Evolutionary conservation across 2,329 filamentous ascomycete genomes (phyloP), one percentile per base, ranked within the genome.

Genomic region (Microdochium bolleyi): DNA sequence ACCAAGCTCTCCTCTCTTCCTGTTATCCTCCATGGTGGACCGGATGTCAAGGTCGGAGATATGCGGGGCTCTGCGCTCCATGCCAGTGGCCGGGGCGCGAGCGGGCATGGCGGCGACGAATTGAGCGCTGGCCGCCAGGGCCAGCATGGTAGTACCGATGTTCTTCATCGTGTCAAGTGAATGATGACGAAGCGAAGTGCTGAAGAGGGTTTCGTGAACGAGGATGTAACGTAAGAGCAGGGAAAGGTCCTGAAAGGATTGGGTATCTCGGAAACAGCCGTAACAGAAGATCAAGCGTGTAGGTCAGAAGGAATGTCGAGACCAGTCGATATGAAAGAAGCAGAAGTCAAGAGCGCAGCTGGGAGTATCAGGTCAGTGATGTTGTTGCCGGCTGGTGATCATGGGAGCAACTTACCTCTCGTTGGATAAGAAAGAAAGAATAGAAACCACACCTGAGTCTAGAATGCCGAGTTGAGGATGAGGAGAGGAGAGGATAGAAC

Each of bases 131-230:
- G 70, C 54, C 55, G 69, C 68, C 58, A 72, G 54, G 58, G 64
- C 60, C 56, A 70, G 58, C 50, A 72, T 54, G 57, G 70, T 63
- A 55, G 67, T 61, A 57, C 63, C 64, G 57, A 70, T 62, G 60
- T 67, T 68, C 65, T 71, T 73, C 70, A 72, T 73, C 54, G 58
- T 70, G 41, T 11, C 34, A 19, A 58, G 56, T 52, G 55, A 53
- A 51, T 54, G 55, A 56, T 57, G 56, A 53, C 51, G 54, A 54
- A 57, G 7, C 4, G 14, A 38, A 14, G 34, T 19, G 14, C n/a
- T 38, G 34, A 38, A 5, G 7, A 8, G 34, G n/a, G n/a, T n/a
- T n/a, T n/a, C n/a, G n/a, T n/a, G n/a, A n/a, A n/a, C n/a, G n/a
- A n/a, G n/a, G n/a, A n/a, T n/a, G n/a, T n/a, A n/a, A n/a, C n/a